A percentile compares a stretch with the other conserved stretches of the same genome.
Conservation (phyloP, 371 early-diverging fungal species). For the Mortierella sp. region DNA sequence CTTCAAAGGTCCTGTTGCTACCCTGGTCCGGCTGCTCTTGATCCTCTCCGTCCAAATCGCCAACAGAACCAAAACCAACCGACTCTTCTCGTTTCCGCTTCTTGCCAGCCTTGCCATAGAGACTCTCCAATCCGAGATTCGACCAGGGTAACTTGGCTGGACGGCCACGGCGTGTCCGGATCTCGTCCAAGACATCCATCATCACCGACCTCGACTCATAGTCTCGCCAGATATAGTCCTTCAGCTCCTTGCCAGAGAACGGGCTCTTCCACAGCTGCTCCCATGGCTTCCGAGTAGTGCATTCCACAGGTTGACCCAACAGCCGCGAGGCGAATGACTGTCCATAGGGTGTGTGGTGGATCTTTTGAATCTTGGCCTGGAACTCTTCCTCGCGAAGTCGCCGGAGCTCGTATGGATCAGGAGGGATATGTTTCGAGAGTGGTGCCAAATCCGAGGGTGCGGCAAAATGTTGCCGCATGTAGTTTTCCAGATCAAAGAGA, state of each 20-base stretch:
- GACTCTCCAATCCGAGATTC: conserved; percentile 19
- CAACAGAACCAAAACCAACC: conserved; percentile 5
- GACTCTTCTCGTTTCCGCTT: conserved; percentile 45
- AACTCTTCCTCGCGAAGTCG: conserved; percentile 44
- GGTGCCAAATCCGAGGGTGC: conserved; percentile 55
- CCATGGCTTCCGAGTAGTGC: conserved; percentile 67
- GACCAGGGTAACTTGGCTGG: conserved; percentile 35
- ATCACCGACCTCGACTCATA: conserved; percentile 63
- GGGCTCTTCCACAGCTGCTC: conserved; percentile 55
- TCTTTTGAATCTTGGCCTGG: conserved; percentile 46
- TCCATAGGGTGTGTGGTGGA: conserved; percentile 68
- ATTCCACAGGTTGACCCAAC: conserved; percentile 71
- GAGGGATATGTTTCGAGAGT: conserved; percentile 59
- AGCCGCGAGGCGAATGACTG: conserved; percentile 83
- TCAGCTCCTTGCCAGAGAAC: conserved; percentile 51
- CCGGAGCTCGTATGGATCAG: conserved; percentile 45
- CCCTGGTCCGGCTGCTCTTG: conserved; percentile 17
- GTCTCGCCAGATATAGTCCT: conserved; percentile 77
- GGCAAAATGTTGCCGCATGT: conserved; percentile 61
- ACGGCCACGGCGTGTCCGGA: conserved; percentile 56
- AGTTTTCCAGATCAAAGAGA: conserved; percentile 72
- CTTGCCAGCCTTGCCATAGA: conserved; percentile 18
- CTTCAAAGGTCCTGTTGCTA: neutral
- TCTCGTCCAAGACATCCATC: conserved; percentile 65
- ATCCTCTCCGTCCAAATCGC: neutral